Percentiles rank a stretch among this genome's conserved stretches.
Evolutionary conservation across 768 basidiomycete species (phyloP).

Genomic region (Termitomyces sp.): DNA sequence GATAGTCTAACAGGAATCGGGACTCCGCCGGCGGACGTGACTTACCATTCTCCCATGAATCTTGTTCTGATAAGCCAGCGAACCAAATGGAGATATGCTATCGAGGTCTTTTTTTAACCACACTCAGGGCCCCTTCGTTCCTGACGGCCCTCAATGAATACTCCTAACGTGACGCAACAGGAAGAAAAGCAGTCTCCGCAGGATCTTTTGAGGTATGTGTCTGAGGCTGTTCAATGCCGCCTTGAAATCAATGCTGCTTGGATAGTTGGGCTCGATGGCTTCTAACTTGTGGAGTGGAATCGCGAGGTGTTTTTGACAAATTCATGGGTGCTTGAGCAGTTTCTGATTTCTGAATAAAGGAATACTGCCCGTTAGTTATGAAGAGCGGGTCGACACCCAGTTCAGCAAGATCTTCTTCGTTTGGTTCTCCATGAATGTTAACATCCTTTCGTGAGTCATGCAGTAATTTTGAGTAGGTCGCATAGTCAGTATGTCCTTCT

Average conservation of each 20-base stretch:
- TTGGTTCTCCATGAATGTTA: conserved; percentile 71
- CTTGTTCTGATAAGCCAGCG: too few relatives aligned
- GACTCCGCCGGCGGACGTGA: too few relatives aligned
- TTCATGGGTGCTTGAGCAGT: not conserved
- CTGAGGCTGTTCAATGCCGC: not conserved
- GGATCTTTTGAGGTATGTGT: not conserved
- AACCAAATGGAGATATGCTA: too few relatives aligned
- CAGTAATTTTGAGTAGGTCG: too few relatives aligned
- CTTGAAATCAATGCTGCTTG: not conserved
- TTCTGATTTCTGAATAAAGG: conserved; percentile 26
- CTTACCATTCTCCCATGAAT: too few relatives aligned
- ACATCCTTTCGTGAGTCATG: conserved; percentile 49
- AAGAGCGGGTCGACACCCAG: conserved; percentile 54
- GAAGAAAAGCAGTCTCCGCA: not conserved
- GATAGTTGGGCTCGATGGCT: conserved; percentile 14
- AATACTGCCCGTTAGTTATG: conserved; percentile 49
- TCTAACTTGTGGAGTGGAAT: conserved; percentile 25
- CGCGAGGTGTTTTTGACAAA: conserved; percentile 21
- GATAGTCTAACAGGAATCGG: too few relatives aligned
- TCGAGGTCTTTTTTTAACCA: not conserved
- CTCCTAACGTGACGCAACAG: not conserved
- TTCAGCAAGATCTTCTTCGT: conserved; percentile 72
- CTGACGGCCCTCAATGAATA: not conserved
- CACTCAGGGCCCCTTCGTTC: too few relatives aligned
- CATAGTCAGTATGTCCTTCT: not conserved